Conservation (phyloP, 2,329 filamentous ascomycete species). For the Calonectria multiphialidica region DNA sequence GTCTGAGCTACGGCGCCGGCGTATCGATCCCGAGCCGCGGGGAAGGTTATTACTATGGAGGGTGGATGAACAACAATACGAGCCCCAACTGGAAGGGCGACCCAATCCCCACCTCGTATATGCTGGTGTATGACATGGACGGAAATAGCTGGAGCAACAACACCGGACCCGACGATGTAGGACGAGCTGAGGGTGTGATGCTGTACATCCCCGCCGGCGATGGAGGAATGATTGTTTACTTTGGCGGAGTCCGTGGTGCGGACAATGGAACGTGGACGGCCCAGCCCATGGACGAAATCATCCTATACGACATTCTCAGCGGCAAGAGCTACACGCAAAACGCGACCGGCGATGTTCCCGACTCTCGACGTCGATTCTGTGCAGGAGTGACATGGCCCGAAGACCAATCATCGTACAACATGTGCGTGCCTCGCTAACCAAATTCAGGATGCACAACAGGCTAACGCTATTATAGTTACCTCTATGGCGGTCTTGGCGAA, state of each 20-base stretch:
- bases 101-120: slow-evolving; percentile 61
- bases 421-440: slow-evolving; percentile 57
- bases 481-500: slow-evolving; percentile 70
- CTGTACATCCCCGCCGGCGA: slow-evolving; percentile 71
- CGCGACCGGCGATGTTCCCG: slow-evolving; percentile 65
- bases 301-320: slow-evolving; percentile 70
- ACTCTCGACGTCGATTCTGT: slow-evolving; percentile 69
- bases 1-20: slow-evolving; percentile 69
- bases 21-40: slow-evolving; percentile 65
- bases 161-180: slow-evolving; percentile 63
- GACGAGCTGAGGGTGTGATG: slow-evolving; percentile 71
- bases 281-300: slow-evolving; percentile 63
- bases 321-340: slow-evolving; percentile 70
- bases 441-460: not conserved
- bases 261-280: slow-evolving; percentile 60
- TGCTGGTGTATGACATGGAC: slow-evolving; percentile 70
- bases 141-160: slow-evolving; percentile 63
- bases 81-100: slow-evolving; percentile 59
- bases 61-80: slow-evolving; percentile 69
- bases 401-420: slow-evolving; percentile 73
- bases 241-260: slow-evolving; percentile 69
- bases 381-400: slow-evolving; percentile 69
- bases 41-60: slow-evolving; percentile 72
- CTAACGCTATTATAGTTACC: slow-evolving; percentile 57
- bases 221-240: slow-evolving; percentile 70